These are phyloP conservation scores for Pleurotus pulmonarius DNA, from an alignment of 768 basidiomycete genomes.

Conservation along the genomic window DNA sequence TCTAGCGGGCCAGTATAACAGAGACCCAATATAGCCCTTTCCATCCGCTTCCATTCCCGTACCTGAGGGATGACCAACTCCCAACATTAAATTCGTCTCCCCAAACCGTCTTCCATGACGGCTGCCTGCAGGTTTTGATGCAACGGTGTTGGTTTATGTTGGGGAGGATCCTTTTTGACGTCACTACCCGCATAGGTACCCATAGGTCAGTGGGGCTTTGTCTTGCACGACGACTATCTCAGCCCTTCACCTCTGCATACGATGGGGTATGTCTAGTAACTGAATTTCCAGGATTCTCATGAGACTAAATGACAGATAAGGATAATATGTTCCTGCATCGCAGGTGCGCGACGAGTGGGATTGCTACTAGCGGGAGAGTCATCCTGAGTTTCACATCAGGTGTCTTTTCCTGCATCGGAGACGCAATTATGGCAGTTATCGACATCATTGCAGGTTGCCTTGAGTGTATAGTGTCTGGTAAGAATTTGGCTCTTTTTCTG, in stretches of 20 bases:
- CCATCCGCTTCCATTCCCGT: too few relatives aligned
- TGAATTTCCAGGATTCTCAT: background rate
- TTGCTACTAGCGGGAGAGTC: background rate
- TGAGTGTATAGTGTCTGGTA: constrained; percentile 45
- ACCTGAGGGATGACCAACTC: too few relatives aligned
- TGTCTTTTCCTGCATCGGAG: constrained; percentile 42
- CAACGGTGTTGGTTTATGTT: too few relatives aligned
- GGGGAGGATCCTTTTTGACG: too few relatives aligned
- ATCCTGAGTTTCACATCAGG: constrained; percentile 16
- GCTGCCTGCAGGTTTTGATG: too few relatives aligned
- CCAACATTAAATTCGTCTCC: too few relatives aligned
- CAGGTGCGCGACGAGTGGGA: constrained; percentile 13
- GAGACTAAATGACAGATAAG: background rate
- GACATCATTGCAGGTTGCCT: constrained; percentile 36
- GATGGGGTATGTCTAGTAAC: constrained; percentile 7
- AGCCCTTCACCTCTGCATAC: background rate
- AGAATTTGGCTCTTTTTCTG: constrained; percentile 7
- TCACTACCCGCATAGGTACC: too few relatives aligned
- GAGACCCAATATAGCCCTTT: too few relatives aligned
- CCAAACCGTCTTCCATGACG: too few relatives aligned
- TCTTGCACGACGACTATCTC: background rate
- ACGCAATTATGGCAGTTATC: constrained; percentile 34
- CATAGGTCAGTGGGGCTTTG: background rate
- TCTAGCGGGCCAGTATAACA: too few relatives aligned
- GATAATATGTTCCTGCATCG: constrained; percentile 27